Base-by-base conservation (phyloP, 2,329 filamentous ascomycete species). In the Fusarium floridanum region DNA sequence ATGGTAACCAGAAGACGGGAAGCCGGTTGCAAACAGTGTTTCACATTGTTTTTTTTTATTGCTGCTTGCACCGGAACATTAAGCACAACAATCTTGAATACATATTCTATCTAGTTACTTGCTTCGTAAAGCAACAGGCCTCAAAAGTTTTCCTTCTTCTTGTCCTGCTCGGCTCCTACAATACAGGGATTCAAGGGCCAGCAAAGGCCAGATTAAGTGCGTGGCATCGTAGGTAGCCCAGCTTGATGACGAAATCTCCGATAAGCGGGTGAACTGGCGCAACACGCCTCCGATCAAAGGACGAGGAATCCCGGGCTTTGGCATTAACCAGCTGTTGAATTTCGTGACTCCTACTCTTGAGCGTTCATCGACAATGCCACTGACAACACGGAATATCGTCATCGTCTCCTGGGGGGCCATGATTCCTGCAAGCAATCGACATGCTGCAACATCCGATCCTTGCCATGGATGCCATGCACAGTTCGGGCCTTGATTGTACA, bases 181-280 rank as follows among this genome's bases (percentile, higher is more conserved):
- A 22, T 16, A 27, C 61, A 64, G 62, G 62, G 62, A 39, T 64
- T 39, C 24, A 61, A 66, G 71, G 70, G 57, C 48, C 55, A 64
- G 50, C 10, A 11, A 68, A 67, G 70, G 57, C 48, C 55, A 64
- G 62, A 29, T 55, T 48, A 55, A 32, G 36, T 34, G 62, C 64
- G 59, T 59, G 45, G 68, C 50, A 67, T 68, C 59, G 59, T 53
- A 65, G 67, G 61, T 50, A 65, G 70, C 70, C 64, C 34, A 68
- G 69, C 16, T 67, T 66, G 57, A 74, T 74, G 71, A 77, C 76
- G 67, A 78, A 78, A 78, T 78, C 73, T 70, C 76, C 76, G 76
- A 78, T 78, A 77, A 78, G 76, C 71, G 76, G 76, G 66, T 64
- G 65, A 61, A 64, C 64, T 64, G 55, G 65, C 65, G 32, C 34